Percentiles rank a stretch among this genome's conserved stretches.
These are phyloP conservation scores for Phlegmacium glaucopus DNA, from an alignment of 768 basidiomycete genomes.

Conservation along the genomic window DNA sequence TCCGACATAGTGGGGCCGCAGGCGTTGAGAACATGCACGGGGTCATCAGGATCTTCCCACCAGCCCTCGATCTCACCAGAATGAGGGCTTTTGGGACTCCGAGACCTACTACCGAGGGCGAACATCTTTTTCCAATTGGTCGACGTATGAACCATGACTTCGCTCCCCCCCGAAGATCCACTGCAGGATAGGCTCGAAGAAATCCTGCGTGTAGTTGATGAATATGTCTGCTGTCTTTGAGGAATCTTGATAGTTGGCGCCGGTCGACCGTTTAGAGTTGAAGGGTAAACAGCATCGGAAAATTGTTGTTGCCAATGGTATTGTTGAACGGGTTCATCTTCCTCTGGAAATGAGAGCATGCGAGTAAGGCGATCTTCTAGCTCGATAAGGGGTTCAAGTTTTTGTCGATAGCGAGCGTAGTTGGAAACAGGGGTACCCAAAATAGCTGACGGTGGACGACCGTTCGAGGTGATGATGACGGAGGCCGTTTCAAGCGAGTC, in stretches of 20 bases:
- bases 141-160: slow-evolving; percentile 59
- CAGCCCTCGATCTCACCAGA: slow-evolving; percentile 73
- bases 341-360: slow-evolving; percentile 65
- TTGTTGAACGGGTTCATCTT: slow-evolving; percentile 66
- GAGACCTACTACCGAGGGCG: slow-evolving; percentile 53
- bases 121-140: slow-evolving; percentile 71
- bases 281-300: slow-evolving; percentile 18
- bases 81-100: slow-evolving; percentile 67
- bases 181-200: slow-evolving; percentile 24
- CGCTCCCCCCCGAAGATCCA: slow-evolving; percentile 38
- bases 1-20: slow-evolving; percentile 65
- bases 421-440: slow-evolving; percentile 48
- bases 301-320: slow-evolving; percentile 36
- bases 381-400: slow-evolving; percentile 64
- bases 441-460: slow-evolving; percentile 49
- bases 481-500: slow-evolving; percentile 50
- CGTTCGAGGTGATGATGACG: slow-evolving; percentile 47
- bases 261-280: slow-evolving; percentile 40
- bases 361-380: slow-evolving; percentile 69
- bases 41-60: slow-evolving; percentile 86
- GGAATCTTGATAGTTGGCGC: slow-evolving; percentile 49
- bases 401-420: slow-evolving; percentile 58
- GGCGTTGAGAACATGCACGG: slow-evolving; percentile 66
- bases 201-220: slow-evolving; percentile 20
- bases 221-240: slow-evolving; percentile 27